These are phyloP conservation scores for Mytilinidion resinicola DNA, from an alignment of 495 filamentous ascomycete species.

Conservation along the genomic window DNA sequence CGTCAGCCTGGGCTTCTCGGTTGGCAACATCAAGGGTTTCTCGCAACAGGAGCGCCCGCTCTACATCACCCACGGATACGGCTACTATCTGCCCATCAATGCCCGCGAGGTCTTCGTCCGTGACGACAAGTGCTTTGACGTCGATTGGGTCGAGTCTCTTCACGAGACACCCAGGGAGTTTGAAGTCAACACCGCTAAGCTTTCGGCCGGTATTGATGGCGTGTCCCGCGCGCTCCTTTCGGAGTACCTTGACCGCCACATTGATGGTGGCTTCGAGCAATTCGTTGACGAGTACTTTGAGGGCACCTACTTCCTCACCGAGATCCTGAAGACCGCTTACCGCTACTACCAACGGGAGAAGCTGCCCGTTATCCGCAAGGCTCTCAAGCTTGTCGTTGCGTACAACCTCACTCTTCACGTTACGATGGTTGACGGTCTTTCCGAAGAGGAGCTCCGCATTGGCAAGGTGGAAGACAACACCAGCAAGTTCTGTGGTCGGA, in stretches of 20 bases:
- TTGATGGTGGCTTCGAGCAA: conserved; percentile 80
- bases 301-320: conserved; percentile 84
- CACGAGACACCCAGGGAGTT: conserved; percentile 67
- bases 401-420: conserved; percentile 91
- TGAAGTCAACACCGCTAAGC: conserved; percentile 74
- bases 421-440: conserved; percentile 81
- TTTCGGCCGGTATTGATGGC: conserved; percentile 78
- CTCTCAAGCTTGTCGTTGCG: conserved; percentile 81
- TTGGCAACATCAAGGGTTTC: conserved; percentile 91
- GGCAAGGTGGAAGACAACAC: conserved; percentile 72
- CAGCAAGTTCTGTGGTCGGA: conserved; percentile 80
- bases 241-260: conserved; percentile 87
- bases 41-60: conserved; percentile 61
- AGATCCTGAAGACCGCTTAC: conserved; percentile 89
- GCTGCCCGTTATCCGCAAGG: conserved; percentile 80
- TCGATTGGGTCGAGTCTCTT: conserved; percentile 82
- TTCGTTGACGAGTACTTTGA: conserved; percentile 94
- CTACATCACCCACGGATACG: conserved; percentile 68
- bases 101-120: conserved; percentile 86
- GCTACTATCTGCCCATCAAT: conserved; percentile 77
- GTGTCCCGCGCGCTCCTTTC: conserved; percentile 68
- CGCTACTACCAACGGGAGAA: conserved; percentile 79
- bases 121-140: conserved; percentile 83
- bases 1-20: conserved; percentile 73
- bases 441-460: conserved; percentile 67